phyloP scores from a whole-genome alignment of 2,329 filamentous ascomycete genomes.

The Diaporthe sp. region DNA sequence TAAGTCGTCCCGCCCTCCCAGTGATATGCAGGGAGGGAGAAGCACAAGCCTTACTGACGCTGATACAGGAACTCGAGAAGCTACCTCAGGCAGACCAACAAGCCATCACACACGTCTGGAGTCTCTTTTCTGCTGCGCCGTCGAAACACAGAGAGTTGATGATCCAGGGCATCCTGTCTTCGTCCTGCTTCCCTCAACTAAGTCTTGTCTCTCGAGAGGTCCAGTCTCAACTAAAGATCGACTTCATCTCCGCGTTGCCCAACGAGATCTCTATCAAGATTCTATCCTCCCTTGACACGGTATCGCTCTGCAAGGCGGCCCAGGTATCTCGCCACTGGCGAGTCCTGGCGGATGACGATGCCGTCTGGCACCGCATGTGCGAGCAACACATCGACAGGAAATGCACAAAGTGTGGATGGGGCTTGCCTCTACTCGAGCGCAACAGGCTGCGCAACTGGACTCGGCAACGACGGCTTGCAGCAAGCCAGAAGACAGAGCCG shows the following conservation, averaged over 20 bases:
- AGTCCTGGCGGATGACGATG: slow-evolving; percentile 92
- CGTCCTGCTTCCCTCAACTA: slow-evolving; percentile 97
- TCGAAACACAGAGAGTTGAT: slow-evolving; percentile 95
- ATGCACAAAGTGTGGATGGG: slow-evolving; percentile 96
- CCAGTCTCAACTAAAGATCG: slow-evolving; percentile 95
- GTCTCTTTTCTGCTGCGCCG: slow-evolving; percentile 94
- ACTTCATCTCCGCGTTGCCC: slow-evolving; percentile 91
- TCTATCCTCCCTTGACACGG: slow-evolving; percentile 91
- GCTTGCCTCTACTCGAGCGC: slow-evolving; percentile 87
- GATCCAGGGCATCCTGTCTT: slow-evolving; percentile 94
- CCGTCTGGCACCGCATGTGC: slow-evolving; percentile 98
- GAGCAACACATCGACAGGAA: slow-evolving; percentile 96
- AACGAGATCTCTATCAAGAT: slow-evolving; percentile 95
- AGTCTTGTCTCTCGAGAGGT: slow-evolving; percentile 93
- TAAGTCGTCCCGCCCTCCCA: slow-evolving; percentile 58
- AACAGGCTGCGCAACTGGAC: slow-evolving; percentile 90
- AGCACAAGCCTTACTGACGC: slow-evolving; percentile 45
- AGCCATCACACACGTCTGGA: slow-evolving; percentile 97
- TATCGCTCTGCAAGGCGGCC: slow-evolving; percentile 93
- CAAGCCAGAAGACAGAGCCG: slow-evolving; percentile 49
- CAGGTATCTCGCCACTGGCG: slow-evolving; percentile 94
- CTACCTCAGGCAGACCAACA: slow-evolving; percentile 90
- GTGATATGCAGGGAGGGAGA: slow-evolving; percentile 25
- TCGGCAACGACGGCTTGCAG: slow-evolving; percentile 79
- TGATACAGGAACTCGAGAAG: slow-evolving; percentile 79